These are phyloP conservation scores for Euphorbia lathyris DNA, from an alignment of 345 rosid species.

Conservation along the genomic window DNA sequence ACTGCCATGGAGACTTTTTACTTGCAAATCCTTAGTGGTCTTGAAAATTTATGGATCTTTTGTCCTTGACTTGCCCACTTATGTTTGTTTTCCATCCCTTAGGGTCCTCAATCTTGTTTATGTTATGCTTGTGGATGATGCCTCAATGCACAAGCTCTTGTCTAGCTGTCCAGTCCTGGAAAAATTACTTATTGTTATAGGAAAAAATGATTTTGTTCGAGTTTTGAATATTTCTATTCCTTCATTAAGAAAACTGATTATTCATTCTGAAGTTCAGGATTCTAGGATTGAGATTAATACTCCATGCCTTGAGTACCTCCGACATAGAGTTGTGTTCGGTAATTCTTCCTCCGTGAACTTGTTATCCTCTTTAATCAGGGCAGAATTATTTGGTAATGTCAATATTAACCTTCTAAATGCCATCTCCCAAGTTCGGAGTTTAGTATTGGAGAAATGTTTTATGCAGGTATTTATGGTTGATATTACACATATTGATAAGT, in stretches of 20 bases:
- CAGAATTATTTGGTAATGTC: neutral
- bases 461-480: neutral
- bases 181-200: neutral
- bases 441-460: neutral
- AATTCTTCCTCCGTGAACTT: neutral
- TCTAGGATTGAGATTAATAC: neutral
- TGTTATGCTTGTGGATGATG: neutral
- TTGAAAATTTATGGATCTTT: neutral
- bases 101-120: neutral
- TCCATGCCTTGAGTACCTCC: too few species aligned
- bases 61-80: conserved; percentile 2
- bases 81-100: conserved; percentile 1
- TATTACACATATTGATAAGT: neutral
- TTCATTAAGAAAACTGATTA: neutral
- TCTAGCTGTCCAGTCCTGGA: conserved; percentile 11
- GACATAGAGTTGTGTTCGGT: too few species aligned
- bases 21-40: neutral
- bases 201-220: neutral
- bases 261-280: neutral
- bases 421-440: neutral
- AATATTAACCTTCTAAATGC: neutral
- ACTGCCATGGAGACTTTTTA: conserved; percentile 5
- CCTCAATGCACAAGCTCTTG: neutral
- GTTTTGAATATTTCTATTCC: neutral
- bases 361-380: neutral